Percentiles rank a stretch among this genome's conserved stretches.
Evolutionary conservation across 2,329 filamentous ascomycete genomes (phyloP).

Genomic region (Phialophora verrucosa): DNA sequence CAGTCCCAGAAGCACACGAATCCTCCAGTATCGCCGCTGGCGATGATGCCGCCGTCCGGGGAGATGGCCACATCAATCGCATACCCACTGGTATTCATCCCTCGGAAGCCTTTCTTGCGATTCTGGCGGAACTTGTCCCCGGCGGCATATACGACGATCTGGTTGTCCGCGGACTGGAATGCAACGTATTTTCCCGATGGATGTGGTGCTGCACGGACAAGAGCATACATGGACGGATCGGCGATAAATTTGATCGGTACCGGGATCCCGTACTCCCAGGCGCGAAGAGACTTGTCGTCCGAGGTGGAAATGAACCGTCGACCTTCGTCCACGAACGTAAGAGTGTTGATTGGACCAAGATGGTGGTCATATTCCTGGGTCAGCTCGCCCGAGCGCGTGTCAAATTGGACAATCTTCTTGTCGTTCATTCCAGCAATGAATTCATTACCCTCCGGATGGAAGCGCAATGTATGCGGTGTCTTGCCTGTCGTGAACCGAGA

Average conservation of each 20-base stretch:
- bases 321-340: slow-evolving; percentile 93
- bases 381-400: slow-evolving; percentile 79
- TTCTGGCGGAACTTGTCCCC: slow-evolving; percentile 97
- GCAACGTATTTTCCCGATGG: slow-evolving; percentile 93
- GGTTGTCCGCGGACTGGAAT: slow-evolving; percentile 92
- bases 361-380: slow-evolving; percentile 99
- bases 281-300: slow-evolving; percentile 92
- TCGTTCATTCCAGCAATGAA: slow-evolving; percentile 97
- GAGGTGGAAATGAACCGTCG: slow-evolving; percentile 97
- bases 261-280: slow-evolving; percentile 98
- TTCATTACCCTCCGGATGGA: slow-evolving; percentile 88
- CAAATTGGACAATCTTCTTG: slow-evolving; percentile 98
- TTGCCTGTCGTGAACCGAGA: slow-evolving; percentile 91
- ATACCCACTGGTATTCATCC: slow-evolving; percentile 94
- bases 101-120: slow-evolving; percentile 93
- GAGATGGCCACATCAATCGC: slow-evolving; percentile 87
- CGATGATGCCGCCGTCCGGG: slow-evolving; percentile 90
- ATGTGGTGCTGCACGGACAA: slow-evolving; percentile 83
- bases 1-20: slow-evolving; percentile 98
- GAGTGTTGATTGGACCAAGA: slow-evolving; percentile 95
- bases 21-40: slow-evolving; percentile 83
- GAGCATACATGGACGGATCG: slow-evolving; percentile 96
- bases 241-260: slow-evolving; percentile 98
- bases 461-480: slow-evolving; percentile 91
- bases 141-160: slow-evolving; percentile 92